phyloP scores from a whole-genome alignment of 106 monocot genomes.

The Dendrobium huoshanense region DNA sequence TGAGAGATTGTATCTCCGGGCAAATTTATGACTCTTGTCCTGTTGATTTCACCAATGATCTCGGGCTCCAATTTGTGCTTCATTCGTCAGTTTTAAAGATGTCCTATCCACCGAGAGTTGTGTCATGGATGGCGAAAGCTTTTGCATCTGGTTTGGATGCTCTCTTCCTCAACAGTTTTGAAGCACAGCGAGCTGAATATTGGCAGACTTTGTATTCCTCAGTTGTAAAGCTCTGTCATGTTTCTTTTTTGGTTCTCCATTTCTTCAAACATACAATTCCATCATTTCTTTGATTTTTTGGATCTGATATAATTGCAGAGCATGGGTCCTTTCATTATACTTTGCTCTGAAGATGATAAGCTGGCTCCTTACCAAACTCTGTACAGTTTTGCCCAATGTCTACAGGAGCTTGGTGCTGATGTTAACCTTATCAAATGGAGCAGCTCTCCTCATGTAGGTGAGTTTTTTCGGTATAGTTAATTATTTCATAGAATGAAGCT shows the following conservation, averaged over 20 bases:
- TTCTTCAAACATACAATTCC: slow-evolving; percentile 1
- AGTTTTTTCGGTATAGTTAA: background rate
- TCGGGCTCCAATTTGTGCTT: slow-evolving; percentile 49
- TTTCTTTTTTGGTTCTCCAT: background rate
- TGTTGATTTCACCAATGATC: slow-evolving; percentile 72
- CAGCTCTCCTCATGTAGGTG: slow-evolving; percentile 77
- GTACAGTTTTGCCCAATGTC: slow-evolving; percentile 52
- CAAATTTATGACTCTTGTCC: slow-evolving; percentile 90
- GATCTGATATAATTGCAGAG: slow-evolving; percentile 33
- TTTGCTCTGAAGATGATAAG: slow-evolving; percentile 88
- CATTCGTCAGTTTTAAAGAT: slow-evolving; percentile 50
- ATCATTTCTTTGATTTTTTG: slow-evolving; percentile 1
- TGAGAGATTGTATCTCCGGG: slow-evolving; percentile 71
- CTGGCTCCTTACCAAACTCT: slow-evolving; percentile 58
- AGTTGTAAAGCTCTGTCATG: slow-evolving; percentile 38
- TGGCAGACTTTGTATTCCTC: slow-evolving; percentile 82
- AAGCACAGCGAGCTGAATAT: slow-evolving; percentile 65
- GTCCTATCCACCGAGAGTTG: slow-evolving; percentile 45
- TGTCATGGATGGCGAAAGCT: slow-evolving; percentile 71
- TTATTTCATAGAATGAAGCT: background rate
- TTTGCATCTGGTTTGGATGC: slow-evolving; percentile 60
- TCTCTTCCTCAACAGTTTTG: slow-evolving; percentile 63
- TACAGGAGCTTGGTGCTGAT: slow-evolving; percentile 75
- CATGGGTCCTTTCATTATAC: slow-evolving; percentile 64
- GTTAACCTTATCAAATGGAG: slow-evolving; percentile 76